Evolutionary conservation across 1,284 basidiomycete genomes (phyloP), one percentile per base, ranked within the genome.

Genomic region (Mycosarcoma mackinlayi): DNA sequence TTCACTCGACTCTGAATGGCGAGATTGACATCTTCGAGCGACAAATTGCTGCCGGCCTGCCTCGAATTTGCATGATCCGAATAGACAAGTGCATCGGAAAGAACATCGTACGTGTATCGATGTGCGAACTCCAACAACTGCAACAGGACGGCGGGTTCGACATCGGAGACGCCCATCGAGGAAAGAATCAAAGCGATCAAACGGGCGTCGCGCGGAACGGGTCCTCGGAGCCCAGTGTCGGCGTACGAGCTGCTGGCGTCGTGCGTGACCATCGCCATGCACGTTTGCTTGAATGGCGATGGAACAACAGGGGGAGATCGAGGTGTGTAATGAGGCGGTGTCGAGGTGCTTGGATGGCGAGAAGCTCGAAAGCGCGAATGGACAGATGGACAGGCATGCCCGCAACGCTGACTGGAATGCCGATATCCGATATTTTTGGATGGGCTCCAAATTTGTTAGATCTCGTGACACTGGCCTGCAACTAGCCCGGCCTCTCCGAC

Each of bases 121-220:
- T 97, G 91, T 0, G 95, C 90, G 82, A 98, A 97, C 84, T 98
- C 95, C 54, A 98, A 88, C 5, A 98, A 88, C 82, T 97, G 94
- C 75, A 95, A 91, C 2, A 98, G 87, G 3, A 98, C 95, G 3
- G 90, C 90, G 6, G 94, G 94, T 75, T 98, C 94, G 6, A 91
- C 90, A 84, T 98, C 94, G 67, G 93, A 89, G 0, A 98, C 90
- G 4, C 95, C 94, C n/a, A 93, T 93, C 0, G 93, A 91, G 3
- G 94, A 92, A 24, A 98, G 87, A 30, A 98, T 88, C 31, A 98
- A 87, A 0, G 95, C 93, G 48, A 98, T 93, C 27, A 94, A 88
- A 27, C 94, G 88, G 10, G 93, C 94, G 65, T 94, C 94, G 31
- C 92, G 88, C 11, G 95, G 95, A 7, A 82, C 55, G 69, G 73